phyloP scores from a whole-genome alignment of 192 early-diverging fungal genomes.

The Rhizophlyctis rosea region DNA sequence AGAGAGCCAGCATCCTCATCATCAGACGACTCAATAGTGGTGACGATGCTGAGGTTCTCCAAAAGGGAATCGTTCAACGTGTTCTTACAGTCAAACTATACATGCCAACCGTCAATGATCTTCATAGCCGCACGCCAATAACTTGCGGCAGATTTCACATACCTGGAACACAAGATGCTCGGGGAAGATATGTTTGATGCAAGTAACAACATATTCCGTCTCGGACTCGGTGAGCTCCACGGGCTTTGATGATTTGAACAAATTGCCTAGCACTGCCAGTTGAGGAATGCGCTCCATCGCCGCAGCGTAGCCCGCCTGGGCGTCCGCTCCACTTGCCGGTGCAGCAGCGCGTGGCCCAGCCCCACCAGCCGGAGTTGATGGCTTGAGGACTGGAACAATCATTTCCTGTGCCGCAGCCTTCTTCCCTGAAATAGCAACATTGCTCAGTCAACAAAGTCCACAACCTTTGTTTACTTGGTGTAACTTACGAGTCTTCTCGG shows the following conservation, averaged over 20 bases:
- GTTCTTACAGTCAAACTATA: slow-evolving; percentile 86
- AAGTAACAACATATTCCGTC: slow-evolving; percentile 91
- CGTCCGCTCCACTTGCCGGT: slow-evolving; percentile 36
- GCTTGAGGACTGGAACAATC: slow-evolving; percentile 10
- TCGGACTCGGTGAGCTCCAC: slow-evolving; percentile 87
- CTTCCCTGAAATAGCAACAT: slow-evolving; percentile 24
- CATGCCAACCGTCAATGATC: background rate
- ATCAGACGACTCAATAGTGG: slow-evolving; percentile 68
- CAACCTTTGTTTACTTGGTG: background rate
- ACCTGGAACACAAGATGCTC: slow-evolving; percentile 92
- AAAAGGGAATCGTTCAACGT: slow-evolving; percentile 90
- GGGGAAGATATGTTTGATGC: slow-evolving; percentile 90
- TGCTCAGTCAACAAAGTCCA: background rate
- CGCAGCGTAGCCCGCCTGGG: slow-evolving; percentile 72
- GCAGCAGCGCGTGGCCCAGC: slow-evolving; percentile 3
- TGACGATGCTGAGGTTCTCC: slow-evolving; percentile 84
- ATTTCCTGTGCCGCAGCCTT: slow-evolving; percentile 34
- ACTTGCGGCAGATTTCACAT: slow-evolving; percentile 6
- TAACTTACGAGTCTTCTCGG: slow-evolving; percentile 61
- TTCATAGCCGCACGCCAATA: too few relatives aligned
- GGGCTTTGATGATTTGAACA: slow-evolving; percentile 82
- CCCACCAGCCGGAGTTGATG: slow-evolving; percentile 1
- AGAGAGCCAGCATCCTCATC: slow-evolving; percentile 52
- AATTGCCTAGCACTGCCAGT: slow-evolving; percentile 75
- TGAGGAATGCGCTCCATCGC: slow-evolving; percentile 78